Evolutionary conservation across 345 rosid genomes (phyloP).

Genomic region (Luvunga scandens): DNA sequence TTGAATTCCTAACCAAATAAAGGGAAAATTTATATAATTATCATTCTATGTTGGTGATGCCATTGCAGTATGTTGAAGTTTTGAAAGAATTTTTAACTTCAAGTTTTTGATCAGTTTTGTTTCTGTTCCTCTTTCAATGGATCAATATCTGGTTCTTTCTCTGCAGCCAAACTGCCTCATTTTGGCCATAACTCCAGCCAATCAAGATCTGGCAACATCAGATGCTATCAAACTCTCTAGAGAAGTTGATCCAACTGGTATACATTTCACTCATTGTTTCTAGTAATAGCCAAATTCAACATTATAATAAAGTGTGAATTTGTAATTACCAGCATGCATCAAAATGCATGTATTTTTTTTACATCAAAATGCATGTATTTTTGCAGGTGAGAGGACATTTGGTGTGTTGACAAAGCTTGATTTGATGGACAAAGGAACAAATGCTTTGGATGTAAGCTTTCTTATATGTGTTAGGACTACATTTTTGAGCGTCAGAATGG

Average conservation of each 20-base stretch:
- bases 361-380: slow-evolving; percentile 19
- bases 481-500: not conserved
- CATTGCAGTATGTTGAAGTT: not conserved
- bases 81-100: not conserved
- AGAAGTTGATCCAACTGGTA: slow-evolving; percentile 64
- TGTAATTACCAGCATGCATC: not conserved
- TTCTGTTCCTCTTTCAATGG: not conserved
- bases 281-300: not conserved
- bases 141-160: slow-evolving; percentile 6
- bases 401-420: slow-evolving; percentile 78
- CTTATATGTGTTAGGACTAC: not conserved
- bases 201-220: slow-evolving; percentile 74
- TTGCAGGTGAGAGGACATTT: slow-evolving; percentile 66
- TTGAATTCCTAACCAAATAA: not conserved
- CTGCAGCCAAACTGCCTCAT: slow-evolving; percentile 57
- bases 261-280: not conserved
- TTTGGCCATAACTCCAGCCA: slow-evolving; percentile 69
- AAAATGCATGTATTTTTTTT: slow-evolving; percentile 19
- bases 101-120: not conserved
- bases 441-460: slow-evolving; percentile 58
- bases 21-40: not conserved
- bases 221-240: slow-evolving; percentile 73
- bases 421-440: slow-evolving; percentile 80
- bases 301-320: not conserved
- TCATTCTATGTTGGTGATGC: not conserved